Evolutionary conservation across 2,329 filamentous ascomycete species (phyloP), one percentile per base, ranked within the genome.

Genomic region (Colletotrichum truncatum): DNA sequence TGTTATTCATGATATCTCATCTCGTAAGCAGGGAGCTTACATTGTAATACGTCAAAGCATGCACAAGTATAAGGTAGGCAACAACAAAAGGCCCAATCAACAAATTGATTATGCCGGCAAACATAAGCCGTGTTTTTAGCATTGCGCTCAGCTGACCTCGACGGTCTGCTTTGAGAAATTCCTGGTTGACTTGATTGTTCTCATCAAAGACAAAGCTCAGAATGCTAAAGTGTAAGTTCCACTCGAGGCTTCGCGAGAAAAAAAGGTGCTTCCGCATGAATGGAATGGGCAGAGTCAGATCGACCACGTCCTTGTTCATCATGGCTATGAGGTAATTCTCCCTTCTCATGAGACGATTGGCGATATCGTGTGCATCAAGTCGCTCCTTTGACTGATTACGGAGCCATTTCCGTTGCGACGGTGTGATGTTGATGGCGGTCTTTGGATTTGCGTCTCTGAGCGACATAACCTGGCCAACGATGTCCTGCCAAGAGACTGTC

Each of bases 281-380:
- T 0, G 96, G 96, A 2, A 99, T 78, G 2, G 93, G 93, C 3
- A 98, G 85, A 0, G 92, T 94, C 46, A 98, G 83, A 74, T 99
- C 91, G 41, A 99, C 79, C 36, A 98, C 88, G 67, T 98, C 96
- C 77, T 99, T 98, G 82, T 99, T 99, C 80, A 98, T 93, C 72
- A 99, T 84, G 4, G 96, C 96, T 72, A 99, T 98, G 68, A 98
- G 87, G 72, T 98, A 99, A 73, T 99, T 99, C 68, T 98, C 95
- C 73, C 93, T 92, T 64, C 96, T 91, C 96, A 99, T 98, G 46
- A 99, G 81, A 30, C 96, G 89, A 74, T 98, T 99, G 6, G 96
- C 96, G 75, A 99, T 98, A 73, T 98, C 96, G 72, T 98, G 93
- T 10, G 96, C 96, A 77, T 98, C 96, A 71, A 99, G 90, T 67